These are phyloP conservation scores for Fusarium illudens DNA, from an alignment of 2,329 filamentous ascomycete species.

Conservation along the genomic window DNA sequence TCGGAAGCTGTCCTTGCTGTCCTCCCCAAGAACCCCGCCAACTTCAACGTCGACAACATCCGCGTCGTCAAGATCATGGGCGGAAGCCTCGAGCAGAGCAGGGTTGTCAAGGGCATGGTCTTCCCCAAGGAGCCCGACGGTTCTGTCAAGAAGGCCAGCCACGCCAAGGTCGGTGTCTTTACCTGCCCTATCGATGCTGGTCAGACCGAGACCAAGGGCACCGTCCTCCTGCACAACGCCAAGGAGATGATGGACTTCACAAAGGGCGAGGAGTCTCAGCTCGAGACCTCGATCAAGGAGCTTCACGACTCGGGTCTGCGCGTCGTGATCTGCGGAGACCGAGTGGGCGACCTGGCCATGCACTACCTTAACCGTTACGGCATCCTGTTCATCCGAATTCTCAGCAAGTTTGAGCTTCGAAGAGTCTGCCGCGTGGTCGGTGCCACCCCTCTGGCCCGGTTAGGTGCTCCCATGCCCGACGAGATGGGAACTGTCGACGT, in stretches of 20 bases:
- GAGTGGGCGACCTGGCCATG: constrained; percentile 93
- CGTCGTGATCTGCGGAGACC: constrained; percentile 90
- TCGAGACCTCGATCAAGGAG: constrained; percentile 93
- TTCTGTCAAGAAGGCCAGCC: constrained; percentile 85
- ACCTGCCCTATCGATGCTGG: constrained; percentile 94
- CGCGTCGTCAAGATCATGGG: constrained; percentile 99
- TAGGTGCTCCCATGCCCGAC: constrained; percentile 99
- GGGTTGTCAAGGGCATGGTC: constrained; percentile 97
- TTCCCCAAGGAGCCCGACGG: constrained; percentile 96
- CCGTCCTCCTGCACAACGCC: constrained; percentile 93
- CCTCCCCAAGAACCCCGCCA: constrained; percentile 90
- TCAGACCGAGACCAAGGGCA: constrained; percentile 99
- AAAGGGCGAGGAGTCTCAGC: constrained; percentile 92
- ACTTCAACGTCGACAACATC: constrained; percentile 99
- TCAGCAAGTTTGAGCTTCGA: constrained; percentile 97
- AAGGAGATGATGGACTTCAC: constrained; percentile 99
- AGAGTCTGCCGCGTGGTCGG: constrained; percentile 95
- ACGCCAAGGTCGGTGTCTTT: constrained; percentile 96
- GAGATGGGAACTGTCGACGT: constrained; percentile 97
- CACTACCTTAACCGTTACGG: constrained; percentile 98
- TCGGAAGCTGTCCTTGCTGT: constrained; percentile 87
- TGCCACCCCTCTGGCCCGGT: constrained; percentile 91
- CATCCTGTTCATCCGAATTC: constrained; percentile 94
- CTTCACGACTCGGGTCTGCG: constrained; percentile 92
- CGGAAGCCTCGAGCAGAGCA: constrained; percentile 91